Evolutionary conservation across 2,329 filamentous ascomycete genomes (phyloP), one percentile per base, ranked within the genome.

Genomic region (Botrytis porri): DNA sequence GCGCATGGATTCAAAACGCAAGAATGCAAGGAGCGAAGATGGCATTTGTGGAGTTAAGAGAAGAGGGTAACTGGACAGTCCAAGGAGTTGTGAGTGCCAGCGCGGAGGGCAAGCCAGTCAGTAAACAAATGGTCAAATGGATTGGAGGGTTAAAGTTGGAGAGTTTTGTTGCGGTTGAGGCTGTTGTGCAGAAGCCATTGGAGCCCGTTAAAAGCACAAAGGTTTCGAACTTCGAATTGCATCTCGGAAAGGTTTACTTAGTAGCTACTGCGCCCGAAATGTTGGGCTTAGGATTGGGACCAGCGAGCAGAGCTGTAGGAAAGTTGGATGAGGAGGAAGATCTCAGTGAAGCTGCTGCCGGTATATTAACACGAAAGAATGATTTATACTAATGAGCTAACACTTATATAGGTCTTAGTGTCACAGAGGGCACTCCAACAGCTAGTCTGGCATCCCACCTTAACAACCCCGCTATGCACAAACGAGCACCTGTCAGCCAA

Each of bases 91-190:
- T 94, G 25, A 87, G 88, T 29, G 91, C 89, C 66, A 88, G 88
- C 79, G 83, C 86, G 81, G 89, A 94, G 79, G 89, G 86, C 51
- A 87, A 84, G 67, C 83, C 84, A 10, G 88, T 94, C 54, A 92
- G 89, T 75, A 91, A 90, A 81, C 94, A 93, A 83, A 98, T 98
- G 95, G 93, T 98, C 81, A 98, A 98, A 85, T 98, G 93, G 89
- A 90, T 92, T 67, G 89, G 88, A 65, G 87, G 85, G 61, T 84
- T 97, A 77, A 92, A 89, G 80, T 86, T 91, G 63, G 95, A 98
- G 86, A 94, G 92, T 78, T 94, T 92, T 78, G 90, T 98, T 39
- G 85, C 90, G 59, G 90, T 98, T 74, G 93, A 97, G 80, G 96
- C 92, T 77, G 84, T 87, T 45, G 91, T 98, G 70, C 88, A 94